phyloP scores from a whole-genome alignment of 345 rosid species.

The Salix caprea region DNA sequence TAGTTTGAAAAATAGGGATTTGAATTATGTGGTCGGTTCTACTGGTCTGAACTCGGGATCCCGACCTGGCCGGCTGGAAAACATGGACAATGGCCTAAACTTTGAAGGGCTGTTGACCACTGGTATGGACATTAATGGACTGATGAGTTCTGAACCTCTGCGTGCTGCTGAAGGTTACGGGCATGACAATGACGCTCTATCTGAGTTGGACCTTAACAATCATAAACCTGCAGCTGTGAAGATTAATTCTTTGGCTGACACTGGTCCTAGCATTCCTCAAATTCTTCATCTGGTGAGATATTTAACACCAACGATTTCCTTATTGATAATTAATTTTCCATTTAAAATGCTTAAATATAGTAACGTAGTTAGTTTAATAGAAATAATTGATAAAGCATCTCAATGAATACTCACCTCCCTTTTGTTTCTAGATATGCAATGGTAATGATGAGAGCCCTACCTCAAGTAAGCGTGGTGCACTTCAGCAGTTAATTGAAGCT shows the following conservation, averaged over 20 bases:
- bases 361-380: no score
- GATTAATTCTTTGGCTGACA: constrained; percentile 47
- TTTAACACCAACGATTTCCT: neutral
- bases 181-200: constrained; percentile 35
- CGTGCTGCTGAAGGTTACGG: constrained; percentile 34
- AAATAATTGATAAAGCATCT: no score
- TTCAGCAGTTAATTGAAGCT: constrained; percentile 74
- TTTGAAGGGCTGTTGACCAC: constrained; percentile 53
- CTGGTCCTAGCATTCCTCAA: constrained; percentile 94
- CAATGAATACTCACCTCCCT: neutral
- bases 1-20: constrained; percentile 50
- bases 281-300: constrained; percentile 83
- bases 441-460: constrained; percentile 58
- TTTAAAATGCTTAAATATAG: no score
- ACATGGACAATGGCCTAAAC: constrained; percentile 38
- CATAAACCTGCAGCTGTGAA: constrained; percentile 48
- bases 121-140: constrained; percentile 50
- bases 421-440: constrained; percentile 59
- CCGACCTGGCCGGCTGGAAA: constrained; percentile 40
- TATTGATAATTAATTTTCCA: neutral
- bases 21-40: constrained; percentile 35
- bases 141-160: constrained; percentile 37
- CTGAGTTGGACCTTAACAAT: constrained; percentile 45
- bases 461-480: constrained; percentile 61
- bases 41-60: constrained; percentile 41